These are phyloP conservation scores for Aspergillus spinulosporus DNA, from an alignment of 2,329 filamentous ascomycete genomes.

Conservation along the genomic window DNA sequence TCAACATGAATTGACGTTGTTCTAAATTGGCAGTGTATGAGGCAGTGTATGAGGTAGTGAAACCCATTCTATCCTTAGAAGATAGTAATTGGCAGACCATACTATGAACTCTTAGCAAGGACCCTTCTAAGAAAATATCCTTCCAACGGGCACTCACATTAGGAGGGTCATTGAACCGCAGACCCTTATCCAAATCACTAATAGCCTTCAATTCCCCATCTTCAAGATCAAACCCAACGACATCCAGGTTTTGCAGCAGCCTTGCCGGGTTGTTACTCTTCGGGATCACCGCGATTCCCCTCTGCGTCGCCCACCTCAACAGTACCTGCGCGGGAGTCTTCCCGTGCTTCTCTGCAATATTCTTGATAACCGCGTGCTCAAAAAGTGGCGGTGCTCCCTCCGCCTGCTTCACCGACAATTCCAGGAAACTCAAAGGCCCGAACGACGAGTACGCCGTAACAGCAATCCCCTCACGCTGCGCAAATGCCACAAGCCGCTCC, in stretches of 20 bases:
- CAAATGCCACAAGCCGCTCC: conserved; percentile 67
- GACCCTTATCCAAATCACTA: conserved; percentile 61
- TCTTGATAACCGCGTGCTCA: conserved; percentile 65
- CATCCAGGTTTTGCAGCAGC: conserved; percentile 67
- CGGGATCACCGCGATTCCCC: conserved; percentile 68
- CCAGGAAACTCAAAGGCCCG: conserved; percentile 74
- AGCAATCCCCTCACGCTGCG: conserved; percentile 67
- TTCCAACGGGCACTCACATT: conserved; percentile 55
- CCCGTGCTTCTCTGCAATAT: conserved; percentile 66
- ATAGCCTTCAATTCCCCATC: conserved; percentile 68
- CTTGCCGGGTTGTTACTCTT: conserved; percentile 23
- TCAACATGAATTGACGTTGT: not conserved
- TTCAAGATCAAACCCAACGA: conserved; percentile 65
- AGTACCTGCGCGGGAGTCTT: conserved; percentile 79
- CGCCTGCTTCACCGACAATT: conserved; percentile 71
- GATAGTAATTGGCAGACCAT: conserved; percentile 53
- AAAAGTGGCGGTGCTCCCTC: conserved; percentile 68
- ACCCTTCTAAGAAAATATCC: not conserved
- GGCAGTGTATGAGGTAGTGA: no score
- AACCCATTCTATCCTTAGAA: conserved; percentile 44
- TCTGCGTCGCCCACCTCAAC: conserved; percentile 83
- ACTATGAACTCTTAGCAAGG: conserved; percentile 34
- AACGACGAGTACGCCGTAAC: conserved; percentile 85
- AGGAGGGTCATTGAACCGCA: conserved; percentile 76
- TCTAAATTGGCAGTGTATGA: not conserved